Evolutionary conservation across 768 basidiomycete species (phyloP).

Genomic region (Serendipita sp.): DNA sequence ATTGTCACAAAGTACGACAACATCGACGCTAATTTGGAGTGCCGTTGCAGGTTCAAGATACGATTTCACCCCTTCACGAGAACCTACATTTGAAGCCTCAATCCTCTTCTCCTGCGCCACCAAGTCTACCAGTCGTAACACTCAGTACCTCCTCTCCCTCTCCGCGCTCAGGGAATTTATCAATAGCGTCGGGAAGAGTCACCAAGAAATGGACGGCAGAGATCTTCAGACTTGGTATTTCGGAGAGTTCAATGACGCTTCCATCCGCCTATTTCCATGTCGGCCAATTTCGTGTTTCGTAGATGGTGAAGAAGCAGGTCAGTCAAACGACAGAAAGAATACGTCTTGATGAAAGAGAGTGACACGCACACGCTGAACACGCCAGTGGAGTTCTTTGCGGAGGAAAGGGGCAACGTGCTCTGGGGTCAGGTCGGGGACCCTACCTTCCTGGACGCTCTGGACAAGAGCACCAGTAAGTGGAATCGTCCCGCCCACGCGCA

Average conservation of each 20-base stretch:
- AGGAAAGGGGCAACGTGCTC: slow-evolving; percentile 26
- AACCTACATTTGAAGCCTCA: too few relatives aligned
- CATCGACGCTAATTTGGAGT: too few relatives aligned
- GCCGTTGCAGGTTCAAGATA: too few relatives aligned
- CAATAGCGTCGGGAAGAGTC: background rate
- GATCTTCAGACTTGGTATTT: slow-evolving; percentile 8
- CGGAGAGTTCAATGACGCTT: background rate
- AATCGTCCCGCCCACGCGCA: slow-evolving; percentile 13
- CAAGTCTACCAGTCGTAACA: too few relatives aligned
- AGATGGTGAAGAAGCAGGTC: background rate
- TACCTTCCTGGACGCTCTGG: background rate
- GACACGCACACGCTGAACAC: slow-evolving; percentile 24
- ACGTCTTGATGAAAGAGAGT: background rate
- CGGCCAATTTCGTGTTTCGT: background rate
- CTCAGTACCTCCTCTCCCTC: too few relatives aligned
- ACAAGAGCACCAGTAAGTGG: slow-evolving; percentile 25
- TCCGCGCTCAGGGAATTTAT: background rate
- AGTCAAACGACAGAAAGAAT: background rate
- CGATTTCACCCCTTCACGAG: too few relatives aligned
- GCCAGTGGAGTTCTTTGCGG: slow-evolving; percentile 26
- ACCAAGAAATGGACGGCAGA: slow-evolving; percentile 4
- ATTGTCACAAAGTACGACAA: too few relatives aligned
- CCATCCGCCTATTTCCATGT: background rate
- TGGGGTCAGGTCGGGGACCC: slow-evolving; percentile 14
- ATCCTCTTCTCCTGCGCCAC: too few relatives aligned